A percentile compares a stretch with the other conserved stretches of the same genome.
These are phyloP conservation scores for Globisporangium polare DNA, from an alignment of 352 stramenopile species.

Conservation along the genomic window DNA sequence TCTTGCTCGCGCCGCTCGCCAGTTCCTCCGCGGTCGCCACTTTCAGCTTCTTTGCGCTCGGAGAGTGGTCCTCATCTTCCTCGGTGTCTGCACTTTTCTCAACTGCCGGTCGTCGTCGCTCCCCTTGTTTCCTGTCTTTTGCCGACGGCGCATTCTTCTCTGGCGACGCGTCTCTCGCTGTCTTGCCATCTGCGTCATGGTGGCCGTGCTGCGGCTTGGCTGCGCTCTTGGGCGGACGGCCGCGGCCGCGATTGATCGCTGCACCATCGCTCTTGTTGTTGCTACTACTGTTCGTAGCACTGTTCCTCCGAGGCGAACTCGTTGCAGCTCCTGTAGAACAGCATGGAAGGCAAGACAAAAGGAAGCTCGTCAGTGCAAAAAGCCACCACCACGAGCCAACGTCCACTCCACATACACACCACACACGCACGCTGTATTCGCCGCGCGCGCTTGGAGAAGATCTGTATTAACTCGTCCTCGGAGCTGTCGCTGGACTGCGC, in stretches of 20 bases:
- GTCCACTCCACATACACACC: neutral
- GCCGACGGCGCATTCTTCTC: neutral
- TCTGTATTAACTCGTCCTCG: slow-evolving; percentile 24
- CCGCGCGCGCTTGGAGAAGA: neutral
- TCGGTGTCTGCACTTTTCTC: neutral
- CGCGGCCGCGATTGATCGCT: slow-evolving; percentile 36
- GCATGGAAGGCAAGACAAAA: neutral
- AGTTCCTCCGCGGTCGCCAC: slow-evolving; percentile 12
- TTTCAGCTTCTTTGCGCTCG: slow-evolving; percentile 10
- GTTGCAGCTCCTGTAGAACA: slow-evolving; percentile 2
- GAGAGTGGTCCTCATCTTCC: neutral
- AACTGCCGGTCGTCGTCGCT: neutral
- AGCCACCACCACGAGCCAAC: neutral
- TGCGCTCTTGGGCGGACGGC: slow-evolving; percentile 41
- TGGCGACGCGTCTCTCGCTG: neutral
- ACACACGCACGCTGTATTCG: slow-evolving; percentile 14
- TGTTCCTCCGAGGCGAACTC: slow-evolving; percentile 26
- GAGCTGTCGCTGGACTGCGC: slow-evolving; percentile 22
- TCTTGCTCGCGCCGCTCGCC: slow-evolving; percentile 13
- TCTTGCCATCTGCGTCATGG: neutral
- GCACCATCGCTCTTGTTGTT: slow-evolving; percentile 16
- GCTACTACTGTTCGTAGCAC: slow-evolving; percentile 2
- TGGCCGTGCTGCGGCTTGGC: slow-evolving; percentile 24
- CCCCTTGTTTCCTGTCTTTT: neutral
- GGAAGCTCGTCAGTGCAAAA: slow-evolving; percentile 3